These are phyloP conservation scores for Metarhizium robertsii DNA, from an alignment of 2,329 filamentous ascomycete genomes.

Conservation along the genomic window DNA sequence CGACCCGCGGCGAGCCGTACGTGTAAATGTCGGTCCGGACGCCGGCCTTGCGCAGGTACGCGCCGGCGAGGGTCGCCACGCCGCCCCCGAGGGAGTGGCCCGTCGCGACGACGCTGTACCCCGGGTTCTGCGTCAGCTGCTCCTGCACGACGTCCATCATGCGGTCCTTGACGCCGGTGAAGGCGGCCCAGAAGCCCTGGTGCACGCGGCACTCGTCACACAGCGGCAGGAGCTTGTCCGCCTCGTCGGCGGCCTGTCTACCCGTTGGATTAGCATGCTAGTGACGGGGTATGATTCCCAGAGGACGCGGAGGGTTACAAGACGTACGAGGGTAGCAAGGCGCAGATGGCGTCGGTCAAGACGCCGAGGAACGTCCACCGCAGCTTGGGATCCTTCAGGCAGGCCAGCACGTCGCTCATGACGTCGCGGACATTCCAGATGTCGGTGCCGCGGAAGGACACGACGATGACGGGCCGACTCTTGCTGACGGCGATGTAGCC, in stretches of 20 bases:
- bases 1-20: conserved; percentile 59
- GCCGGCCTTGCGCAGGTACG: conserved; percentile 41
- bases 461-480: neutral
- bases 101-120: conserved; percentile 36
- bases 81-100: conserved; percentile 63
- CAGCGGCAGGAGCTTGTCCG: neutral
- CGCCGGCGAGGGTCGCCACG: conserved; percentile 50
- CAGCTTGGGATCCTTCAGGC: neutral
- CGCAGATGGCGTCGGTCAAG: neutral
- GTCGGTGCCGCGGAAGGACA: neutral
- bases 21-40: conserved; percentile 47
- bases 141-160: neutral
- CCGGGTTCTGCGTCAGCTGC: neutral
- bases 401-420: neutral
- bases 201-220: neutral
- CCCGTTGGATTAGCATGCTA: no score
- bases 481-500: neutral
- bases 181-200: conserved; percentile 1
- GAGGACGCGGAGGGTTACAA: neutral
- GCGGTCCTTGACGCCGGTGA: neutral
- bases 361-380: neutral
- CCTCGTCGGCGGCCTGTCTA: neutral
- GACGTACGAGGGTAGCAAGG: neutral
- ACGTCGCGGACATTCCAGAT: neutral
- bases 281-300: neutral